Conservation (phyloP, 805 yeast species). For the Cyberlindnera petersonii region DNA sequence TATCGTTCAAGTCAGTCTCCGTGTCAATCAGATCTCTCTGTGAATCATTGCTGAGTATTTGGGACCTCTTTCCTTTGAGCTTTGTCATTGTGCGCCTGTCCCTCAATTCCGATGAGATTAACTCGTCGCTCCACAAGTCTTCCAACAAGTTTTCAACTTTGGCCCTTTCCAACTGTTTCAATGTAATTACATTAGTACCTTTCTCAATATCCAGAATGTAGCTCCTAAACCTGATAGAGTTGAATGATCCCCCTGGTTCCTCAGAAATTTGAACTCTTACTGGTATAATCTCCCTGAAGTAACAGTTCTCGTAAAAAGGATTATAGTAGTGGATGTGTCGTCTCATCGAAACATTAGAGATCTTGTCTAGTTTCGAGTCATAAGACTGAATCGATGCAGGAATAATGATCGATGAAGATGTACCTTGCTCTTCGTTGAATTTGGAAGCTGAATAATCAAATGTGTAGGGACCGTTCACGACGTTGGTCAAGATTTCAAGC, state of each 20-base stretch:
- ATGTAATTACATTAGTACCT: slow-evolving; percentile 5
- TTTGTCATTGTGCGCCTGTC: not conserved
- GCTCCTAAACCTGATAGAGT: slow-evolving; percentile 9
- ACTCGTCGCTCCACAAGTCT: slow-evolving; percentile 34
- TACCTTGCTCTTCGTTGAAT: slow-evolving; percentile 23
- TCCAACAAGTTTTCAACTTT: slow-evolving; percentile 28
- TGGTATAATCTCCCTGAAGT: slow-evolving; percentile 26
- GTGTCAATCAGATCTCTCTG: no score
- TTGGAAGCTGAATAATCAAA: slow-evolving; percentile 29
- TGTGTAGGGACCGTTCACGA: slow-evolving; percentile 32
- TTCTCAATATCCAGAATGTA: slow-evolving; percentile 6
- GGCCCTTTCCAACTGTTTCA: slow-evolving; percentile 22
- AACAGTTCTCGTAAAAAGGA: slow-evolving; percentile 20
- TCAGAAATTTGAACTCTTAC: slow-evolving; percentile 17
- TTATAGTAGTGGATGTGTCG: slow-evolving; percentile 5
- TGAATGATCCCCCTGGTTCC: slow-evolving; percentile 7
- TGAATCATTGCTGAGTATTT: no score
- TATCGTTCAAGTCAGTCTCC: not conserved
- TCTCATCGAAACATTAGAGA: slow-evolving; percentile 1
- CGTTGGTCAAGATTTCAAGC: slow-evolving; percentile 27
- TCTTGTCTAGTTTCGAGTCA: slow-evolving; percentile 24
- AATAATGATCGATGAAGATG: slow-evolving; percentile 19
- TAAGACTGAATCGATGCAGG: slow-evolving; percentile 20
- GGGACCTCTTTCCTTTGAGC: not conserved
- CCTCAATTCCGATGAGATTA: slow-evolving; percentile 11